phyloP scores from a whole-genome alignment of 768 basidiomycete species.

The Macrolepiota dolichaula region DNA sequence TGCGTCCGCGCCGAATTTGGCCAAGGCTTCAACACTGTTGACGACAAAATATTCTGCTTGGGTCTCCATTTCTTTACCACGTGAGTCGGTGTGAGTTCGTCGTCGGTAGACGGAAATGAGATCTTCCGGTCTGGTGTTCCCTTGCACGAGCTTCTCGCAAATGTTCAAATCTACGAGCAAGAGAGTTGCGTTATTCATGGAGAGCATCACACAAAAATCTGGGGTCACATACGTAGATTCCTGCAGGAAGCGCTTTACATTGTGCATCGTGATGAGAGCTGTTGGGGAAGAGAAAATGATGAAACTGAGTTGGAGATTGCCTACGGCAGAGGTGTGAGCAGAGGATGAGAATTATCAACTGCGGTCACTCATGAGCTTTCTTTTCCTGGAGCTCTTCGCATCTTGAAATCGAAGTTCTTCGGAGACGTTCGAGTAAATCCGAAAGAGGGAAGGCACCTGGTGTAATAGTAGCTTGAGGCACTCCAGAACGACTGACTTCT shows the following conservation, averaged over 20 bases:
- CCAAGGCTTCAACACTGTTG: slow-evolving; percentile 88
- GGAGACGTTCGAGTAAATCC: not conserved
- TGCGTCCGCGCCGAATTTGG: slow-evolving; percentile 88
- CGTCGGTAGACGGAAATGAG: slow-evolving; percentile 85
- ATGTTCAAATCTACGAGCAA: slow-evolving; percentile 56
- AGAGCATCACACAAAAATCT: not conserved
- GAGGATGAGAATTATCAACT: not conserved
- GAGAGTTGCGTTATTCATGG: not conserved
- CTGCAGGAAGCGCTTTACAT: slow-evolving; percentile 91
- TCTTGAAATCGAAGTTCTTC: slow-evolving; percentile 26
- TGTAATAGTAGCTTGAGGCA: slow-evolving; percentile 35
- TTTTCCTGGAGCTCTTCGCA: slow-evolving; percentile 59
- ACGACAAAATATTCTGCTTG: slow-evolving; percentile 80
- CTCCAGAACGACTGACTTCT: slow-evolving; percentile 56
- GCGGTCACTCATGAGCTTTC: slow-evolving; percentile 58
- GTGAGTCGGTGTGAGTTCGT: slow-evolving; percentile 65
- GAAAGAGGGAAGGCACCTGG: slow-evolving; percentile 29
- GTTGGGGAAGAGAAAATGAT: slow-evolving; percentile 96
- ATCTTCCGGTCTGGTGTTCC: slow-evolving; percentile 75
- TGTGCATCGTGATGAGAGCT: slow-evolving; percentile 95
- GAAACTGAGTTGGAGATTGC: slow-evolving; percentile 87
- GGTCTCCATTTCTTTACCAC: slow-evolving; percentile 55
- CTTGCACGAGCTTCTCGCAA: slow-evolving; percentile 74
- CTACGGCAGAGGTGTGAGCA: slow-evolving; percentile 19
- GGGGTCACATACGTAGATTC: slow-evolving; percentile 67